Base-by-base conservation (phyloP, 1,284 basidiomycete species). In the Gymnopus androsaceus region DNA sequence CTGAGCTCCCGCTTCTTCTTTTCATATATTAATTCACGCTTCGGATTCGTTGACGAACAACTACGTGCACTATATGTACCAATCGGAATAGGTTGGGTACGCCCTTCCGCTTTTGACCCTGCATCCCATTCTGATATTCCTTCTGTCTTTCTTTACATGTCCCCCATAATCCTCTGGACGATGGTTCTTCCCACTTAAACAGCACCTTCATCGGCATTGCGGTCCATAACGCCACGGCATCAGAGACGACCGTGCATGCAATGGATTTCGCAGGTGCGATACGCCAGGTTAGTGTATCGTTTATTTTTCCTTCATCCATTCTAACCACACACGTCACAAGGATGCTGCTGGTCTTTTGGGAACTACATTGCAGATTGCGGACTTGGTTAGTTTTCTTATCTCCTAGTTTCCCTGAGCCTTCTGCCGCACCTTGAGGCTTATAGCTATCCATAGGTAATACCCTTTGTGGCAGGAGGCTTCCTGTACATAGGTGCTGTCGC, bases 381-480 rank as follows among this genome's bases (percentile, higher is more conserved):
- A 95, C 72, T 73, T 95, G 66, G 92, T 89, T 64, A 67, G 83
- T 74, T 44, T 54, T 57, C 36, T 57, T 54, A 57, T 54, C 56
- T 33, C n/a, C 12, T 51, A 17, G 17, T 41, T 14, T 12, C 14
- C 4, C 37, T 17, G 30, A 9, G 31, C 9, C 4, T 38, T 23
- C 7, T 25, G 33, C 25, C 27, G 23, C 34, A n/a, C n/a, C 33
- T 49, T 28, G 9, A 23, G 8, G n/a, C 23, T 38, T 38, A 55
- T 21, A 54, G 36, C 44, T 63, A 37, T 65, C 59, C 31, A 23
- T 63, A 91, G 88, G 88, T 94, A 57, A 94, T 95, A 62, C 92
- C 92, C 3, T 92, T 92, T 65, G 92, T 94, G 28, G 92, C 92
- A 47, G 92, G 92, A 65, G 92, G 92, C n/a, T 95, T 94, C 75